Base-by-base conservation (phyloP, 371 early-diverging fungal species). In the Rhizopus sp. region DNA sequence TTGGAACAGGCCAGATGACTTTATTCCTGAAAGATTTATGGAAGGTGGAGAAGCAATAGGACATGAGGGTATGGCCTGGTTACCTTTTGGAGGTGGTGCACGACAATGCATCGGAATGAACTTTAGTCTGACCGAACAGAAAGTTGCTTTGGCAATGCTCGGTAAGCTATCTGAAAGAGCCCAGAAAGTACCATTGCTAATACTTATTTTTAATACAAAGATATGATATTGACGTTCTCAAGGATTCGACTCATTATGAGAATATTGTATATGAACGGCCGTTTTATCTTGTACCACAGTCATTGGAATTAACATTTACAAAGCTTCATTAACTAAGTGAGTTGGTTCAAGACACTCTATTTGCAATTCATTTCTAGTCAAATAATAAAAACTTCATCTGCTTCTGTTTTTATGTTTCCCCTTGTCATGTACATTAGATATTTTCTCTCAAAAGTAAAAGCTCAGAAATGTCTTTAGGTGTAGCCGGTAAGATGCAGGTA, bases 21-120 rank as follows among this genome's bases (percentile, higher is more conserved):
- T 72, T 13, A 23, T 40, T 12, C 72, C 72, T 1, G 70, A 66
- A 10, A 40, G 72, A 41, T 70, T 62, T 33, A 48, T 35, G 7
- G 39, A 44, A 0, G 49, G 52, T 16, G 62, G 56, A 3, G 55
- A 60, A 37, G 23, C 42, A 7, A 41, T 50, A 3, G 12, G 9
- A 6, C 53, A 54, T 8, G 50, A 16, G 6, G 67, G 64, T 1
- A 31, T 60, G 23, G 31, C 35, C 9, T 68, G 66, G 68, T 32
- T 68, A 6, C 74, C 76, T 23, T 76, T 76, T 33, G 49, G 63
- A 6, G 50, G 55, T 29, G 80, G 80, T 0, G 54, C 52, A 7
- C 52, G 72, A 16, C 44, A 56, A 10, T 77, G 77, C 30, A 50
- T 74, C 16, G 77, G 74, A 4, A 62, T 61, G 59, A 62, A 64